Evolutionary conservation across 495 filamentous ascomycete genomes (phyloP).

Genomic region (Penicillium goetzii): DNA sequence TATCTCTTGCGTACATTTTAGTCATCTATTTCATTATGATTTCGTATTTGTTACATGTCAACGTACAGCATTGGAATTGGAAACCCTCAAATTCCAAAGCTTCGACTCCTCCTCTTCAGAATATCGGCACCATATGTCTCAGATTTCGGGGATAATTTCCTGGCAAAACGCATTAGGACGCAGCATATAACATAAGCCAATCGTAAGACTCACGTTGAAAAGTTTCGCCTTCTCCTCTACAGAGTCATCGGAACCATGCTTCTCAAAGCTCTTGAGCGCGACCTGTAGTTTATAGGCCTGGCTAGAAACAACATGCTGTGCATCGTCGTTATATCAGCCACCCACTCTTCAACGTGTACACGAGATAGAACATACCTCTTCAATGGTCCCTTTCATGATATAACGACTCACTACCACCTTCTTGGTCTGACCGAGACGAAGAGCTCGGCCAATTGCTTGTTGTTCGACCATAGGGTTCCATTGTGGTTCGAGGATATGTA

Average conservation of each 20-base stretch:
- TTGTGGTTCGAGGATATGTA: conserved; percentile 29
- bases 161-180: neutral
- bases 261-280: conserved; percentile 4
- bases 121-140: neutral
- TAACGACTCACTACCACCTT: conserved; percentile 50
- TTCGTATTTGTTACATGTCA: too few species aligned
- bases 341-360: neutral
- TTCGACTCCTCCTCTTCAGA: too few species aligned
- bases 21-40: too few species aligned
- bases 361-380: conserved; percentile 22
- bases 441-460: conserved; percentile 52
- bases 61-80: too few species aligned
- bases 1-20: too few species aligned
- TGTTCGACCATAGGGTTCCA: conserved; percentile 59
- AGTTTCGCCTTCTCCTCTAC: conserved; percentile 1
- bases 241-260: neutral
- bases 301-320: neutral
- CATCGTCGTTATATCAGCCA: neutral
- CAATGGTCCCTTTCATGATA: conserved; percentile 47
- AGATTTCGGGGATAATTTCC: conserved; percentile 4
- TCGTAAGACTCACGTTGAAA: conserved; percentile 8
- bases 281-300: conserved; percentile 5
- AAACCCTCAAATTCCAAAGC: too few species aligned
- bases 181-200: neutral
- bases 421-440: conserved; percentile 50